These are phyloP conservation scores for Pseudocercospora eumusae DNA, from an alignment of 2,329 filamentous ascomycete species.

Conservation along the genomic window DNA sequence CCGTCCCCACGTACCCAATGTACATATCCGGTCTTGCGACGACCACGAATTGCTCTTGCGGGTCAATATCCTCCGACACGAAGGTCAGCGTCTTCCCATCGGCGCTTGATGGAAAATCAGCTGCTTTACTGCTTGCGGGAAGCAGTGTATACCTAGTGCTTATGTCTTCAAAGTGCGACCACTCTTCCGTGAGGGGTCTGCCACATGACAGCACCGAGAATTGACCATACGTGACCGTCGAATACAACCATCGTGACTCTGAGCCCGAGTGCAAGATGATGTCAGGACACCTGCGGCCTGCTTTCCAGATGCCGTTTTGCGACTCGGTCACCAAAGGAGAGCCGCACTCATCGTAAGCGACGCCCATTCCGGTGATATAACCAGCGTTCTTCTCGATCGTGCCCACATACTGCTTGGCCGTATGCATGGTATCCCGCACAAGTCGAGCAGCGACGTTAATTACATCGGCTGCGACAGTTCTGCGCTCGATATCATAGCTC, in stretches of 20 bases:
- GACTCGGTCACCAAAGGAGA: slow-evolving; percentile 11
- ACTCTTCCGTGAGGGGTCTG: not conserved
- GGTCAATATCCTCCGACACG: not conserved
- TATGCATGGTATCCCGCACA: slow-evolving; percentile 15
- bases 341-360: slow-evolving; percentile 9
- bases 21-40: slow-evolving; percentile 18
- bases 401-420: slow-evolving; percentile 18
- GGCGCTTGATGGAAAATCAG: not conserved
- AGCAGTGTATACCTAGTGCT: slow-evolving; percentile 7
- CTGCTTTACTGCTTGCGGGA: not conserved
- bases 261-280: not conserved
- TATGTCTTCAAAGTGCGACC: not conserved
- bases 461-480: slow-evolving; percentile 17
- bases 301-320: slow-evolving; percentile 15
- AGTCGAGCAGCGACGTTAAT: slow-evolving; percentile 19
- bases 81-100: not conserved
- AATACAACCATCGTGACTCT: slow-evolving; percentile 7
- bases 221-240: slow-evolving; percentile 11
- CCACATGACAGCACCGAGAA: slow-evolving; percentile 12
- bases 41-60: slow-evolving; percentile 6
- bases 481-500: slow-evolving; percentile 19
- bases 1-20: slow-evolving; percentile 17
- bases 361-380: slow-evolving; percentile 20
- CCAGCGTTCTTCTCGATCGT: slow-evolving; percentile 20
- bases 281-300: slow-evolving; percentile 14